Base-by-base conservation (phyloP, 345 rosid genomes). In the Passiflora organensis region DNA sequence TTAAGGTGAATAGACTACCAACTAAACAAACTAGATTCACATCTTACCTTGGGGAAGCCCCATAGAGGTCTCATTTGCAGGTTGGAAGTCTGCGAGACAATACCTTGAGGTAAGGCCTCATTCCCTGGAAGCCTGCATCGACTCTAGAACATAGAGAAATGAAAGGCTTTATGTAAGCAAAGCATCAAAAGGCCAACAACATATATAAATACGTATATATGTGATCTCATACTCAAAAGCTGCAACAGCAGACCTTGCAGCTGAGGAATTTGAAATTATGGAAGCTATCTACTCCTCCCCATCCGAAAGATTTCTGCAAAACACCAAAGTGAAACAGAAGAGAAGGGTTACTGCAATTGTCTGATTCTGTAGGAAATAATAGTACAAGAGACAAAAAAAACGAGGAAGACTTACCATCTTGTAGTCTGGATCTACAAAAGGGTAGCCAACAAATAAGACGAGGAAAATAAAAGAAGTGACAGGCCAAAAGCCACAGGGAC, bases 61-160 rank as follows among this genome's bases (percentile, higher is more conserved):
- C 91, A 82, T 54, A 82, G 41, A 4, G 85, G 84, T 44, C 82
- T 68, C 84, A 82, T 80, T 53, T 78, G 73, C 73, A 84, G 64
- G 70, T 84, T 73, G 36, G 85, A 67, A 13, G 72, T 72, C 24
- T 68, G 57, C 20, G 63, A 20, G 20, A 82, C 58, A 48, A 84
- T 82, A 38, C 84, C 86, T 39, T 60, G 68, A 1, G 91, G 91
- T 32, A 84, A 70, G 28, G 65, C 24, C 62, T 81, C 83, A 58
- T 69, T 79, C 69, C 87, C 87, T 62, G 55, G 66, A 53, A 74
- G 81, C 57, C 70, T 72, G 64, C 83, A 76, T 22, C 20, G 66
- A 63, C 52, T 66, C 86, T 83, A 50, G 55, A 55, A 48, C 48
- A 34, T 43, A n/a, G n/a, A n/a, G n/a, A n/a, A n/a, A n/a, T n/a